phyloP scores from a whole-genome alignment of 352 stramenopile species.

The Sclerospora graminicola region DNA sequence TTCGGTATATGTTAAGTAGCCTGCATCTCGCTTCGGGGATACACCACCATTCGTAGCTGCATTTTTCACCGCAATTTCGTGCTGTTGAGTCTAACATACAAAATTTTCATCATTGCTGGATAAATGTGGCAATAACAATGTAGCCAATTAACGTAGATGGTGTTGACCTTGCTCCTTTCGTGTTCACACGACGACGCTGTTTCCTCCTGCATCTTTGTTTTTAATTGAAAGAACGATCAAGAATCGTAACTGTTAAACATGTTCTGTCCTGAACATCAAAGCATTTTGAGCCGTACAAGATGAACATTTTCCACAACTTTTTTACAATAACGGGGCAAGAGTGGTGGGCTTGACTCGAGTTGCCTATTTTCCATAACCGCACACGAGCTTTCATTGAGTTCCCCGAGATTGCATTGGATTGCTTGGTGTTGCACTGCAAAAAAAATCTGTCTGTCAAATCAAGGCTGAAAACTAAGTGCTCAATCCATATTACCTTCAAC shows the following conservation, averaged over 20 bases:
- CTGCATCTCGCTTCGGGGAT: not conserved
- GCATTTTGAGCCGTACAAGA: conserved; percentile 2
- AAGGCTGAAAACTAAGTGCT: not conserved
- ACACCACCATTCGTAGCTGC: not conserved
- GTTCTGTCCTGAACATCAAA: no score
- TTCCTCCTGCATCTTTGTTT: no score
- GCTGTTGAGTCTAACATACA: no score
- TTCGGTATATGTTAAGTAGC: not conserved
- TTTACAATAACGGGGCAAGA: conserved; percentile 2
- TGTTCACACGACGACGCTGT: no score
- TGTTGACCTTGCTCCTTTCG: not conserved
- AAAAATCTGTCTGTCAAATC: not conserved
- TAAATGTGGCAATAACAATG: no score
- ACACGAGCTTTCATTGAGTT: conserved; percentile 4
- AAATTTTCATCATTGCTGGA: no score
- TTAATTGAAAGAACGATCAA: no score
- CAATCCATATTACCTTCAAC: conserved; percentile 7
- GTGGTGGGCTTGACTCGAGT: conserved; percentile 5
- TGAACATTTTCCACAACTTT: not conserved
- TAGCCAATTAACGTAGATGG: no score
- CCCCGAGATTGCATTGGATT: conserved; percentile 18
- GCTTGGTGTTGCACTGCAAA: conserved; percentile 18
- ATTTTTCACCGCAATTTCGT: not conserved
- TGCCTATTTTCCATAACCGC: not conserved
- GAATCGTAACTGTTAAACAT: no score